A percentile compares a stretch with the other conserved stretches of the same genome.
Evolutionary conservation across 768 basidiomycete genomes (phyloP).

Genomic region (Tricholoma saponaceum): DNA sequence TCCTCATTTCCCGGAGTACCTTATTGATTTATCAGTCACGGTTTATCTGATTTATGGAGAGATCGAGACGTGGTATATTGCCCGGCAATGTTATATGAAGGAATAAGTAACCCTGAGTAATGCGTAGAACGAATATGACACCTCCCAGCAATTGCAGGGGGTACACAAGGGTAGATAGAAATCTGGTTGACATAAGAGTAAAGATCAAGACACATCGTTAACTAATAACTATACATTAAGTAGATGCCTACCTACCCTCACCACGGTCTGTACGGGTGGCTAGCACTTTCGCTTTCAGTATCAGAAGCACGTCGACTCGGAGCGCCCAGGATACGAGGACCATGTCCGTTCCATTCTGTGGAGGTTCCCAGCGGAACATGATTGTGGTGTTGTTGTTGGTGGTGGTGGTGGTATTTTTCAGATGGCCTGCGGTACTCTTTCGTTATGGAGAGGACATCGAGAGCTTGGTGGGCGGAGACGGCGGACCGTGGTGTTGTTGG

Average conservation of each 20-base stretch:
- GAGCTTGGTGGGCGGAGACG: conserved; percentile 14
- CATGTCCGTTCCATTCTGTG: conserved; percentile 13
- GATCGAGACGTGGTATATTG: too few species aligned
- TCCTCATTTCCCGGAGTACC: conserved; percentile 6
- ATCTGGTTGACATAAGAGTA: too few species aligned
- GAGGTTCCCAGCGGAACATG: background rate
- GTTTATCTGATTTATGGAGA: too few species aligned
- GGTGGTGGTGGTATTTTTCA: conserved; percentile 5
- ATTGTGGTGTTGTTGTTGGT: background rate
- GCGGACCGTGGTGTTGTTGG: conserved; percentile 52
- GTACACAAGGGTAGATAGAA: too few species aligned
- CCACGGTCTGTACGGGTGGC: conserved; percentile 45
- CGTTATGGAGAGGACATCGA: background rate
- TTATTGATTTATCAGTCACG: too few species aligned
- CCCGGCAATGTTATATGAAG: too few species aligned
- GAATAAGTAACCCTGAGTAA: too few species aligned
- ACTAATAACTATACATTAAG: too few species aligned
- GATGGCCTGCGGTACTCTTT: conserved; percentile 6
- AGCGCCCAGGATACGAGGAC: conserved; percentile 15
- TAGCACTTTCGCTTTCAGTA: conserved; percentile 37
- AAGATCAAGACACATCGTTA: too few species aligned
- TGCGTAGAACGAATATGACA: too few species aligned
- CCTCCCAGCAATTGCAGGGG: too few species aligned
- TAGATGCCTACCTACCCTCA: too few species aligned
- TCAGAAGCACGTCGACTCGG: conserved; percentile 23